phyloP scores from a whole-genome alignment of 345 rosid genomes.

The Acer saccharum region DNA sequence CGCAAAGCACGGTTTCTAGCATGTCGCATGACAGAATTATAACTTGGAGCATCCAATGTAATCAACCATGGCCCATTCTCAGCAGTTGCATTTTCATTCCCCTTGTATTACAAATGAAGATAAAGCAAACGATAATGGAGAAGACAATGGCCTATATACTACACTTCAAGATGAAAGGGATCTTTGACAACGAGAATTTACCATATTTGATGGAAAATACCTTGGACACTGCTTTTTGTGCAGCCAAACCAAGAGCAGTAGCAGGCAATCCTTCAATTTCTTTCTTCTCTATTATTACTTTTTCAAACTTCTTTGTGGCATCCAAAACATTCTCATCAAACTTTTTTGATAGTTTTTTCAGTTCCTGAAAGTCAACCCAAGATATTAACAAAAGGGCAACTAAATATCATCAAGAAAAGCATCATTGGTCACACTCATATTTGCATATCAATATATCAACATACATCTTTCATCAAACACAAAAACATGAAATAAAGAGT shows the following conservation, averaged over 20 bases:
- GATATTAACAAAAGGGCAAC: neutral
- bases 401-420: neutral
- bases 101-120: slow-evolving; percentile 42
- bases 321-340: slow-evolving; percentile 89
- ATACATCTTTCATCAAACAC: neutral
- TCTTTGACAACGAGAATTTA: neutral
- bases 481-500: no score
- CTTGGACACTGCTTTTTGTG: slow-evolving; percentile 89
- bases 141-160: neutral
- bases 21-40: slow-evolving; percentile 83
- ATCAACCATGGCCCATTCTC: slow-evolving; percentile 89
- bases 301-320: slow-evolving; percentile 91
- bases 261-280: slow-evolving; percentile 91
- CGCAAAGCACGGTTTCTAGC: slow-evolving; percentile 75
- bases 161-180: neutral
- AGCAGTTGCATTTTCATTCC: slow-evolving; percentile 78
- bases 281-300: slow-evolving; percentile 71
- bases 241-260: slow-evolving; percentile 85
- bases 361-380: slow-evolving; percentile 55
- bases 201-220: slow-evolving; percentile 34
- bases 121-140: neutral
- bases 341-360: slow-evolving; percentile 72
- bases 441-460: neutral
- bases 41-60: slow-evolving; percentile 83
- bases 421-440: neutral